Evolutionary conservation across 2,329 filamentous ascomycete genomes (phyloP), one percentile per base, ranked within the genome.

Genomic region (Dothiorella sarmentorum): DNA sequence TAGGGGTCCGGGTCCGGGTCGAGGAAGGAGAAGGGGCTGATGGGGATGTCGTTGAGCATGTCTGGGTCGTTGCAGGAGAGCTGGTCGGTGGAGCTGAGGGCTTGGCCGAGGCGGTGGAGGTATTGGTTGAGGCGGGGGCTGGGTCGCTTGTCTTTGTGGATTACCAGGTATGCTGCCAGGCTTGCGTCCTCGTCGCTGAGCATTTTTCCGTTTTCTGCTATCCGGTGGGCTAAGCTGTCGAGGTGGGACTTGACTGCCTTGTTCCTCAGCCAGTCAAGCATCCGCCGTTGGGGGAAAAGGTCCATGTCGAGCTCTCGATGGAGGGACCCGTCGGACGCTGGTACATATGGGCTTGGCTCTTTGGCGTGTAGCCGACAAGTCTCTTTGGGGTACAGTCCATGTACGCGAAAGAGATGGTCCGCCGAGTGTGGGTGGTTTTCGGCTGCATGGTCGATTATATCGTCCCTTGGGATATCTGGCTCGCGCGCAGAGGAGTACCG

Each of bases 401-500:
- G 20, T 20, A 35, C n/a, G 22, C 20, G 13, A 5, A 4, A 51
- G 53, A 69, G 17, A 72, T 70, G 3, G 71, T 72, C 62, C 63
- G 70, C 33, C 61, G 69, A 27, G 66, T 67, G 6, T 68, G 71
- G n/a, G 43, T 64, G 3, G 68, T 69, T 43, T 62, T 52, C 29
- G 13, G 7, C 20, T 7, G 15, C 31, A 13, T 22, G 17, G 2
- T 49, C 27, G 10, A 2, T 2, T 5, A 31, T 13, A 24, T 35
- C 45, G 11, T 53, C 33, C 4, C 17, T 53, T 11, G 22, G 7
- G 15, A 53, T 13, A 20, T 53, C 49, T 5, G 24, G 13, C 20
- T 53, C 49, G 60, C 64, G n/a, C 45, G 56, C 18, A 63, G 66
- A 7, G 35, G 62, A 10, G 26, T 43, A 52, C 4, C 56, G 26